Evolutionary conservation across 345 rosid species (phyloP).

Genomic region (Streptanthus diversifolius): DNA sequence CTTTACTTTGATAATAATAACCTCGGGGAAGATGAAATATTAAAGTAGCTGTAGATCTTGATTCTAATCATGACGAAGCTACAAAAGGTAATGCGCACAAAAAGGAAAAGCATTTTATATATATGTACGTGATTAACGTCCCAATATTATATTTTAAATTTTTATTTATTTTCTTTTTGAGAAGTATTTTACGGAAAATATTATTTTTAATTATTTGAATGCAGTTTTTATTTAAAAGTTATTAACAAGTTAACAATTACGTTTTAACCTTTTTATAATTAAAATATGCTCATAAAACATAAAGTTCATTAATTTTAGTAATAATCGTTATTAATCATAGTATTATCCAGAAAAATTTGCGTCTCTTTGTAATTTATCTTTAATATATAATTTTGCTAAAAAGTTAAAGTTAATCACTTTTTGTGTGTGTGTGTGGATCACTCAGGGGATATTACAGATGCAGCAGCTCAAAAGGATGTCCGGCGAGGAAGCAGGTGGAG

Average conservation of each 20-base stretch:
- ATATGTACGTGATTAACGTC: constrained; percentile 34
- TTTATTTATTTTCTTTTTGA: neutral
- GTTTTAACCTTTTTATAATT: too few species aligned
- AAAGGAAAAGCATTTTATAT: constrained; percentile 18
- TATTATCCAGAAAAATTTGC: too few species aligned
- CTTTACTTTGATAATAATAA: constrained; percentile 7
- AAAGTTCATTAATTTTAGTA: too few species aligned
- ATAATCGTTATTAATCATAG: too few species aligned
- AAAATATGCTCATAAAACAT: too few species aligned
- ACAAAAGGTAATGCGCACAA: constrained; percentile 28
- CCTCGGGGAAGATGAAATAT: constrained; percentile 18
- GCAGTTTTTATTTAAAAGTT: neutral
- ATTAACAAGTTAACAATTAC: neutral
- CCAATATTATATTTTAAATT: neutral
- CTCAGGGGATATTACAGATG: constrained; percentile 78
- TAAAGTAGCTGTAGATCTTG: constrained; percentile 26
- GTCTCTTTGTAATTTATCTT: too few species aligned
- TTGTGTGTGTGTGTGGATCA: neutral
- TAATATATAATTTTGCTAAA: neutral
- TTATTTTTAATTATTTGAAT: neutral
- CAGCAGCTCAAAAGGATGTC: constrained; percentile 77
- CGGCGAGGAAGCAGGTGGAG: constrained; percentile 79
- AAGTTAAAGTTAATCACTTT: neutral
- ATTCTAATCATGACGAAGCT: neutral
- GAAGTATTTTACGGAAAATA: neutral